These are phyloP conservation scores for Cubamyces sp. DNA, from an alignment of 768 basidiomycete genomes.

Conservation along the genomic window DNA sequence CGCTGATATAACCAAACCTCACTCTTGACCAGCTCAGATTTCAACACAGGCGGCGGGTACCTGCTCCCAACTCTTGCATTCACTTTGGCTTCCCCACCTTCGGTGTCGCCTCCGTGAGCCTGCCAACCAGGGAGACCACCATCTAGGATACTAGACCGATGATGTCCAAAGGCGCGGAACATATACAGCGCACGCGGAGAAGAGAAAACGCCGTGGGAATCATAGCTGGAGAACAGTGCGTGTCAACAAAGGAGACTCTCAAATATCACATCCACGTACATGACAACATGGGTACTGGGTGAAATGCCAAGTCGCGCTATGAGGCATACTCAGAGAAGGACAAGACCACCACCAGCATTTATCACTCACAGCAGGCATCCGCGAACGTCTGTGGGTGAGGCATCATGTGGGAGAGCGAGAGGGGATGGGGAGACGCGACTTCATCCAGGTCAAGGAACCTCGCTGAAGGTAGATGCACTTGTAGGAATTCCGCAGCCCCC, in stretches of 20 bases:
- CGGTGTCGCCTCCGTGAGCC: constrained; percentile 62
- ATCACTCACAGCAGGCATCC: constrained; percentile 72
- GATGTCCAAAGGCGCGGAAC: constrained; percentile 91
- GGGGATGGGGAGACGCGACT: constrained; percentile 61
- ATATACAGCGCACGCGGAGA: constrained; percentile 93
- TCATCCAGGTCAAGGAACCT: constrained; percentile 26
- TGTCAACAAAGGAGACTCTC: background rate
- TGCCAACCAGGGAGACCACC: constrained; percentile 91
- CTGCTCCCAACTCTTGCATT: constrained; percentile 30
- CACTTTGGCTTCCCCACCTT: constrained; percentile 38
- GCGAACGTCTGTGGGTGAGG: constrained; percentile 74
- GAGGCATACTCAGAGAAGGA: background rate
- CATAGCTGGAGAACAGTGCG: constrained; percentile 61
- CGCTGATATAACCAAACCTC: constrained; percentile 19
- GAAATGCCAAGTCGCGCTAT: constrained; percentile 74
- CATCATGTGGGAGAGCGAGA: constrained; percentile 95
- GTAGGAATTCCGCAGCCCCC: constrained; percentile 45
- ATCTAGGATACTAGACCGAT: constrained; percentile 83
- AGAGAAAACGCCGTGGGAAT: constrained; percentile 88
- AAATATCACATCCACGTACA: constrained; percentile 50
- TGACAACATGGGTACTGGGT: constrained; percentile 76
- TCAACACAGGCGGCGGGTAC: constrained; percentile 60
- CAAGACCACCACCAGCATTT: background rate
- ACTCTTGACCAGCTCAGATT: constrained; percentile 59
- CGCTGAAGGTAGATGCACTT: constrained; percentile 23